phyloP scores from a whole-genome alignment of 306 rosid species.

The Prunus padus region DNA sequence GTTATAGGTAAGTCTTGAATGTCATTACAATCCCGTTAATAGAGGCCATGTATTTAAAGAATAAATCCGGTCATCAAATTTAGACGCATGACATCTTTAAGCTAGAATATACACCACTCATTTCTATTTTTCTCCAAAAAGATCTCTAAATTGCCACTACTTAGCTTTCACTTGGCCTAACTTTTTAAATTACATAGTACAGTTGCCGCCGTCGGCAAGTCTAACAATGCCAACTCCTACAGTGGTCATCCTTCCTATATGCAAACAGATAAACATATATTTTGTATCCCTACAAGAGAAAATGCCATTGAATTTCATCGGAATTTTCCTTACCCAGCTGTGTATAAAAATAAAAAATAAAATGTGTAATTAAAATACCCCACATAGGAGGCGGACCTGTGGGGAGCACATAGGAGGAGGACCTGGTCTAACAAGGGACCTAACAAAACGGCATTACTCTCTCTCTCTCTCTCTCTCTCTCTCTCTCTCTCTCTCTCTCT shows the following conservation, averaged over 20 bases:
- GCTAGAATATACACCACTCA: no score
- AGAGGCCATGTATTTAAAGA: no score
- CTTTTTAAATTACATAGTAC: no score
- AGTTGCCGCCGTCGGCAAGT: no score
- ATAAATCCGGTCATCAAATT: no score
- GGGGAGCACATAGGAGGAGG: slow-evolving; percentile 34
- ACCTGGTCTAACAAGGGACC: slow-evolving; percentile 66
- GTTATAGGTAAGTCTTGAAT: no score
- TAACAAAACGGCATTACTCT: slow-evolving; percentile 65
- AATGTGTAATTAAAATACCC: slow-evolving; percentile 11
- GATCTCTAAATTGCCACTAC: no score
- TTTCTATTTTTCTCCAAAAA: no score
- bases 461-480: slow-evolving; percentile 39
- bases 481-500: slow-evolving; percentile 25
- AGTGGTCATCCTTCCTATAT: no score
- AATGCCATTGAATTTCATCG: not conserved
- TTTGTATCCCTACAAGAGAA: not conserved
- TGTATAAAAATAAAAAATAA: not conserved
- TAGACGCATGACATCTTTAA: no score
- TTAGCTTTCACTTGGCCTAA: no score
- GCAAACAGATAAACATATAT: not conserved
- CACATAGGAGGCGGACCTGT: slow-evolving; percentile 39
- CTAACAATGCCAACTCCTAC: not conserved
- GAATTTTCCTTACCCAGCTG: not conserved
- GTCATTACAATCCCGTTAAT: no score